phyloP scores from a whole-genome alignment of 2,329 filamentous ascomycete species.

The Penicillium sclerotigenum region DNA sequence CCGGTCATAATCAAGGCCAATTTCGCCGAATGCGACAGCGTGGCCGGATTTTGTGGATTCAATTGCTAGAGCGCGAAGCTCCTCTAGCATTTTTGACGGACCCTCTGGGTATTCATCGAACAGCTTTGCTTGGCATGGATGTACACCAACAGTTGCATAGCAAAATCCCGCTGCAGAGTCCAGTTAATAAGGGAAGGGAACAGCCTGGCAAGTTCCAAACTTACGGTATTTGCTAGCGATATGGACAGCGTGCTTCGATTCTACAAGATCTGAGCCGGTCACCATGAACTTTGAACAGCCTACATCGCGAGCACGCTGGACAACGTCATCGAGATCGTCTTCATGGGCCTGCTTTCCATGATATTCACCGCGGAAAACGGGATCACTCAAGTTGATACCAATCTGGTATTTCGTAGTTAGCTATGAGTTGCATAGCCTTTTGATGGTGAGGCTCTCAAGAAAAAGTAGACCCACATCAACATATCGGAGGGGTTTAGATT shows the following conservation, averaged over 20 bases:
- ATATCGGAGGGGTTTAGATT: conserved; percentile 42
- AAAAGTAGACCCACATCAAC: conserved; percentile 44
- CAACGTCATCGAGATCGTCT: conserved; percentile 57
- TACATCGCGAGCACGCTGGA: conserved; percentile 71
- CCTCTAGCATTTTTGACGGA: conserved; percentile 47
- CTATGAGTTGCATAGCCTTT: background rate
- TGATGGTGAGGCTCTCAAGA: background rate
- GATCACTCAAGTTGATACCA: conserved; percentile 93
- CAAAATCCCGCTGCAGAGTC: conserved; percentile 64
- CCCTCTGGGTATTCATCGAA: conserved; percentile 62
- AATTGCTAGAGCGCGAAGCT: conserved; percentile 63
- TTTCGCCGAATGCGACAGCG: conserved; percentile 83
- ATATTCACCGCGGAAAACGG: conserved; percentile 81
- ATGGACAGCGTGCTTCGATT: conserved; percentile 70
- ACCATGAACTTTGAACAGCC: conserved; percentile 90
- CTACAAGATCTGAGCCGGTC: conserved; percentile 81
- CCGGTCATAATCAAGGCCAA: conserved; percentile 94
- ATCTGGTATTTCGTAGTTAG: conserved; percentile 51
- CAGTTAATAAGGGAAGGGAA: background rate
- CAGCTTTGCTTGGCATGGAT: conserved; percentile 80
- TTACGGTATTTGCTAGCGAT: conserved; percentile 72
- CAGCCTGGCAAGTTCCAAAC: conserved; percentile 28
- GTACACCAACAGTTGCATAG: conserved; percentile 88
- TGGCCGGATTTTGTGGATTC: conserved; percentile 57
- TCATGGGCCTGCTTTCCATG: conserved; percentile 66